These are phyloP conservation scores for Alloteropsis angusta DNA, from an alignment of 202 grass and related monocot genomes.

Conservation along the genomic window DNA sequence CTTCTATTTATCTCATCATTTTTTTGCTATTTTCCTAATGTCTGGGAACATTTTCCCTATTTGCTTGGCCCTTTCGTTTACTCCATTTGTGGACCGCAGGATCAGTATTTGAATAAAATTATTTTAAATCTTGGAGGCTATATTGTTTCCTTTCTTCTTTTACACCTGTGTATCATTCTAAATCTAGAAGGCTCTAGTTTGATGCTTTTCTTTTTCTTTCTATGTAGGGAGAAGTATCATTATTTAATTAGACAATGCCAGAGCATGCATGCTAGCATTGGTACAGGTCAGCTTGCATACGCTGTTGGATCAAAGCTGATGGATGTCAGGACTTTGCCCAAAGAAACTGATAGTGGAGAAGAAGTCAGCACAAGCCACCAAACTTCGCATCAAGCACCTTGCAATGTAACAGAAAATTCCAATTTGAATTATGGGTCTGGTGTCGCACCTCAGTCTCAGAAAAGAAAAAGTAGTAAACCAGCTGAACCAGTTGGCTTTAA, in stretches of 20 bases:
- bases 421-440: conserved; percentile 44
- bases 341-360: conserved; percentile 47
- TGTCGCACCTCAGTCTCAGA: conserved; percentile 20
- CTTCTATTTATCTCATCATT: background rate
- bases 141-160: background rate
- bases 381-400: conserved; percentile 32
- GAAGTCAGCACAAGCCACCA: conserved; percentile 43
- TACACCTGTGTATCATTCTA: conserved; percentile 9
- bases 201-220: conserved; percentile 3
- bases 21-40: background rate
- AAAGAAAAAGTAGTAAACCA: conserved; percentile 59
- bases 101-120: no score
- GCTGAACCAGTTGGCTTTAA: conserved; percentile 51
- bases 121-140: background rate
- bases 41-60: background rate
- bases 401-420: conserved; percentile 24
- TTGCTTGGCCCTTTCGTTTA: background rate
- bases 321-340: conserved; percentile 82
- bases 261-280: conserved; percentile 83
- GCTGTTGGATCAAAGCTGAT: conserved; percentile 89
- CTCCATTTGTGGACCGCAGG: background rate
- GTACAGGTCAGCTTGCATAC: conserved; percentile 89
- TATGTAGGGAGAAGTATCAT: conserved; percentile 72
- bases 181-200: background rate
- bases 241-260: conserved; percentile 76